Conservation (phyloP, 1,284 basidiomycete species). For the Rhodotorula mucilaginosa region DNA sequence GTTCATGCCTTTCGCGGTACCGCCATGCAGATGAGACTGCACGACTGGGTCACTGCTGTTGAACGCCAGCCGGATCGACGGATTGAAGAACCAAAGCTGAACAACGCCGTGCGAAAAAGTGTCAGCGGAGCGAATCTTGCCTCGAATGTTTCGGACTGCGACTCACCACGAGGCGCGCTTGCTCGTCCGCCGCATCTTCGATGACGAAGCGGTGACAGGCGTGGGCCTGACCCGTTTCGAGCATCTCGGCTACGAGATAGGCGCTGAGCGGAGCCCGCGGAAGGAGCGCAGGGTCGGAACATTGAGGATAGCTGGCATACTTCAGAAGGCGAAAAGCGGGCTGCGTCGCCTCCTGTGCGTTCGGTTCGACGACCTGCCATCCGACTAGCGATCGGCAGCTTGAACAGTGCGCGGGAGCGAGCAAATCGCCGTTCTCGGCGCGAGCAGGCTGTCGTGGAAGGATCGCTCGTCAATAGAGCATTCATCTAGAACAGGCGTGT, state of each 20-base stretch:
- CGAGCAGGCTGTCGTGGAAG: constrained; percentile 46
- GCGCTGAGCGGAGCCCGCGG: constrained; percentile 27
- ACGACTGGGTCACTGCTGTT: not conserved
- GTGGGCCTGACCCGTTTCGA: constrained; percentile 79
- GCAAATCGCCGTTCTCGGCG: constrained; percentile 54
- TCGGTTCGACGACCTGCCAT: constrained; percentile 28
- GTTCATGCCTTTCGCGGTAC: constrained; percentile 23
- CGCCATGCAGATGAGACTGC: no score
- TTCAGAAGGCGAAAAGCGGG: constrained; percentile 40
- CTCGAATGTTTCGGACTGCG: no score
- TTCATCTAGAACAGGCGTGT: constrained; percentile 54
- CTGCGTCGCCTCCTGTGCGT: not conserved
- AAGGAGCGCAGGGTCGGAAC: not conserved
- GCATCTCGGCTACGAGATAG: constrained; percentile 65
- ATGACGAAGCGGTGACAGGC: constrained; percentile 84
- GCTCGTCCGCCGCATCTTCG: constrained; percentile 74
- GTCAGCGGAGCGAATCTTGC: not conserved
- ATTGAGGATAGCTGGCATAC: constrained; percentile 37
- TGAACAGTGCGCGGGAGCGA: constrained; percentile 63
- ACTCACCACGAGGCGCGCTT: constrained; percentile 70
- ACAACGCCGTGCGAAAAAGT: not conserved
- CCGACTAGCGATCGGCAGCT: constrained; percentile 39
- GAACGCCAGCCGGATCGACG: constrained; percentile 72
- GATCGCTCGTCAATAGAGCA: constrained; percentile 27
- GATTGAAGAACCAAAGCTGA: constrained; percentile 84